Evolutionary conservation across 441 rosid species (phyloP).

Genomic region (Heliophila coronopifolia): DNA sequence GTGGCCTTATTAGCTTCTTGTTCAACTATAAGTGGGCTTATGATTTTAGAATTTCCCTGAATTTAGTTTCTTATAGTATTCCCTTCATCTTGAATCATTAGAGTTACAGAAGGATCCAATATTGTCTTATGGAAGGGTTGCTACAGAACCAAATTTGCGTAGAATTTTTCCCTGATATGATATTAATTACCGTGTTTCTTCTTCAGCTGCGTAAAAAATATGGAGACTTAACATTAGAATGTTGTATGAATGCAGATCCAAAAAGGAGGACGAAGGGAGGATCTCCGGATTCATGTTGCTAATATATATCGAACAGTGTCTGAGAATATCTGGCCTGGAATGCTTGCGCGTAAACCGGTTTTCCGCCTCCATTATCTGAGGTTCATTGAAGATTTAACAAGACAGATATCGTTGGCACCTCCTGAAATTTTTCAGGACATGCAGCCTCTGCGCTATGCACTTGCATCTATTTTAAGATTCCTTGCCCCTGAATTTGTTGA

Average conservation of each 20-base stretch:
- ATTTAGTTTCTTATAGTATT: constrained; percentile 9
- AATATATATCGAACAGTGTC: constrained; percentile 80
- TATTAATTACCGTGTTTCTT: constrained; percentile 6
- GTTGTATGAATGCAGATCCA: constrained; percentile 58
- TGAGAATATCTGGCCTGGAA: constrained; percentile 97
- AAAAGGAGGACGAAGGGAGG: constrained; percentile 90
- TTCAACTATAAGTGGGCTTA: constrained; percentile 12
- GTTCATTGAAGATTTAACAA: constrained; percentile 86
- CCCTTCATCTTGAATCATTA: constrained; percentile 11
- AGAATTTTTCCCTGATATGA: constrained; percentile 1
- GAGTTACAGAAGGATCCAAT: not conserved
- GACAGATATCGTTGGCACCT: constrained; percentile 51
- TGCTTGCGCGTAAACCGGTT: constrained; percentile 76
- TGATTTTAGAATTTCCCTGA: constrained; percentile 10
- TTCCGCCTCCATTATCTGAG: constrained; percentile 88
- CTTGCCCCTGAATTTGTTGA: constrained; percentile 98
- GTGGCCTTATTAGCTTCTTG: constrained; percentile 9
- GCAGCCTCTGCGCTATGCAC: constrained; percentile 90
- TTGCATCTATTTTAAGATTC: constrained; percentile 83
- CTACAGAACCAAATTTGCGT: constrained; percentile 9
- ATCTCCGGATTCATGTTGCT: constrained; percentile 79
- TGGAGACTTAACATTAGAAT: constrained; percentile 6
- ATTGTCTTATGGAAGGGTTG: not conserved
- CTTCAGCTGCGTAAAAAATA: constrained; percentile 1
- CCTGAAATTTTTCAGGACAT: constrained; percentile 87